Conservation (phyloP, 306 rosid genomes). For the Lotus japonicus region DNA sequence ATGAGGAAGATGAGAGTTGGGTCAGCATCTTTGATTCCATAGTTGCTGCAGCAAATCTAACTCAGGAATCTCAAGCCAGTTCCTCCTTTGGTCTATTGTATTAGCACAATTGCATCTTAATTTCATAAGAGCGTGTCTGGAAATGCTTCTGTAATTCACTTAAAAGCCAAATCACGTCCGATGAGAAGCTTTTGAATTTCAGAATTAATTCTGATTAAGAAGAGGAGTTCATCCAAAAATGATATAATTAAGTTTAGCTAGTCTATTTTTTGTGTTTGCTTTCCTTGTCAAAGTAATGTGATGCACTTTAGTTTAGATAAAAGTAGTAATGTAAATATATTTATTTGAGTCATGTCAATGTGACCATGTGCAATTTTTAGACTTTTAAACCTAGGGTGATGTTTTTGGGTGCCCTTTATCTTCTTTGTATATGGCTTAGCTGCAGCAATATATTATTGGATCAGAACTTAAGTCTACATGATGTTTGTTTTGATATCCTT, state of each 20-base stretch:
- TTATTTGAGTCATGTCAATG: slow-evolving; percentile 15
- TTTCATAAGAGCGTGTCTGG: no score
- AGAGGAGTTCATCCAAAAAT: no score
- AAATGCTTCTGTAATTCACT: no score
- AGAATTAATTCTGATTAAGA: no score
- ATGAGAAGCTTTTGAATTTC: no score
- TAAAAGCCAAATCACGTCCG: no score
- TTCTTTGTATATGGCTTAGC: slow-evolving; percentile 23
- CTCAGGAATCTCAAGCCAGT: slow-evolving; percentile 30
- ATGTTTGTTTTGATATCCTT: not conserved
- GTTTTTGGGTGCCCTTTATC: slow-evolving; percentile 36
- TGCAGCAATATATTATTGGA: slow-evolving; percentile 11
- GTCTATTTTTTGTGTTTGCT: not conserved
- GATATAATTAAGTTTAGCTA: not conserved
- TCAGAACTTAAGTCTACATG: slow-evolving; percentile 1
- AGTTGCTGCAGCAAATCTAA: slow-evolving; percentile 45
- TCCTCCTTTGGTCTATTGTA: slow-evolving; percentile 19
- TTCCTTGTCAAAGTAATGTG: slow-evolving; percentile 10
- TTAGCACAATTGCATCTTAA: slow-evolving; percentile 11
- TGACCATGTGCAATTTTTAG: slow-evolving; percentile 15
- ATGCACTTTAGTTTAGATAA: slow-evolving; percentile 18
- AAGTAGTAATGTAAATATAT: slow-evolving; percentile 35
- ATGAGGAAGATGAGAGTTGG: slow-evolving; percentile 71
- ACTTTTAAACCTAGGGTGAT: slow-evolving; percentile 24
- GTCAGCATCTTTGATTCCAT: slow-evolving; percentile 56